Evolutionary conservation across 495 filamentous ascomycete species (phyloP), one percentile per base, ranked within the genome.

Genomic region (Jackrogersella minutella): DNA sequence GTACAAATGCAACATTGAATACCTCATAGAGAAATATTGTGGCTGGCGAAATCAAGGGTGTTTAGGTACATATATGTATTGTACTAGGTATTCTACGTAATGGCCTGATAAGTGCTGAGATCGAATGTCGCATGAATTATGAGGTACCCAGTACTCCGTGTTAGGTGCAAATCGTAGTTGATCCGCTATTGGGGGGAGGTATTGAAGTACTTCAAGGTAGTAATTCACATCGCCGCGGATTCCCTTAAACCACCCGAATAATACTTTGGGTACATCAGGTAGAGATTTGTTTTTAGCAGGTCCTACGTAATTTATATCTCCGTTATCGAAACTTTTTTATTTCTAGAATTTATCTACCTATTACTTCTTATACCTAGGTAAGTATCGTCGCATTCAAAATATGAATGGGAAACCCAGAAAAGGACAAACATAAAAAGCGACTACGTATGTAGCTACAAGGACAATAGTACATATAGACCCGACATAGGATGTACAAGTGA

Each of bases 101-200:
- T 60, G 39, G 49, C 26, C 55, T 66, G 55, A 66, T 66, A 66
- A 53, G 33, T 56, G 36, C 63, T 66, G 30, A 67, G 58, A 67
- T 67, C 64, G 52, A 31, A 67, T 57, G 51, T 46, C 51, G 46
- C 40, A 66, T 54, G 43, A 22, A 28, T 34, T 11, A 17, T 28
- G 30, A 49, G 9, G 61, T 65, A 65, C n/a, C 1, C 2, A 24
- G 19, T 66, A 66, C 63, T 46, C 60, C 13, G 17, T 22, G 36
- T 22, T 34, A 3, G 30, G 30, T 5, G 40, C 17, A 14, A 36
- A 34, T 6, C 36, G 28, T 17, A n/a, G 17, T 9, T 9, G 9
- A 41, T 41, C 14, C 3, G 4, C 51, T 31, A 33, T 11, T 2
- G 33, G 17, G 2, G 2, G 7, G 11, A 41, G 9, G 60, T 64